Percentiles rank a stretch among this genome's conserved stretches.
phyloP scores from a whole-genome alignment of 2,329 filamentous ascomycete genomes.

The Aschersonia sp. region DNA sequence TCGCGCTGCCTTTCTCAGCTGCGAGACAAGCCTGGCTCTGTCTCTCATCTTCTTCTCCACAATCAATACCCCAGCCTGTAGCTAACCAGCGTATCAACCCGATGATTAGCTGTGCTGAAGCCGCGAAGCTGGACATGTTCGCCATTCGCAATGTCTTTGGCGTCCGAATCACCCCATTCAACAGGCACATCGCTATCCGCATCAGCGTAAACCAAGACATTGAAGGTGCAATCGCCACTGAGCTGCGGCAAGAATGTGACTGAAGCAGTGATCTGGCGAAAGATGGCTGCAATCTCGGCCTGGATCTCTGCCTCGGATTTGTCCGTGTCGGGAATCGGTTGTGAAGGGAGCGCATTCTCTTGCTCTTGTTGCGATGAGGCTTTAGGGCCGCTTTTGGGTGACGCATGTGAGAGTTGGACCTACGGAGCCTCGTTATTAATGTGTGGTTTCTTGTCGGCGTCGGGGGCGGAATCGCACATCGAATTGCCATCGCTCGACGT shows the following conservation, averaged over 20 bases:
- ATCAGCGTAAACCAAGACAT: conserved; percentile 94
- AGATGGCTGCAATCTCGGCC: conserved; percentile 88
- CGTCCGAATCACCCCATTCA: conserved; percentile 97
- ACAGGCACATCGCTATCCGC: conserved; percentile 92
- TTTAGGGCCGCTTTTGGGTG: conserved; percentile 19
- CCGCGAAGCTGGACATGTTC: conserved; percentile 92
- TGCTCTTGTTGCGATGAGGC: conserved; percentile 40
- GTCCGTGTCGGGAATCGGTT: conserved; percentile 30
- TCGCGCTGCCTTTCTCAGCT: background rate
- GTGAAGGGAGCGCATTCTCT: conserved; percentile 45
- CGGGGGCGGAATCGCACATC: conserved; percentile 42
- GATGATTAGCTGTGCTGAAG: conserved; percentile 89
- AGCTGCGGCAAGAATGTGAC: conserved; percentile 95
- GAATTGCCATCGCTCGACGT: conserved; percentile 96
- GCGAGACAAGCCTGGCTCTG: too few species aligned
- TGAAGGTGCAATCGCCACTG: conserved; percentile 86
- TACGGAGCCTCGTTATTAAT: background rate
- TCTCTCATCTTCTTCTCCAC: too few species aligned
- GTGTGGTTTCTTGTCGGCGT: background rate
- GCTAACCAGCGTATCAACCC: conserved; percentile 89
- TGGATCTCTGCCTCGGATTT: conserved; percentile 94
- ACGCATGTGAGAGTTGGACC: conserved; percentile 12
- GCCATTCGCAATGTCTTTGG: conserved; percentile 87
- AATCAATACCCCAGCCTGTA: conserved; percentile 49
- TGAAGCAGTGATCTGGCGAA: conserved; percentile 93